Conservation (phyloP, 106 monocot genomes). For the Dioscorea alata region DNA sequence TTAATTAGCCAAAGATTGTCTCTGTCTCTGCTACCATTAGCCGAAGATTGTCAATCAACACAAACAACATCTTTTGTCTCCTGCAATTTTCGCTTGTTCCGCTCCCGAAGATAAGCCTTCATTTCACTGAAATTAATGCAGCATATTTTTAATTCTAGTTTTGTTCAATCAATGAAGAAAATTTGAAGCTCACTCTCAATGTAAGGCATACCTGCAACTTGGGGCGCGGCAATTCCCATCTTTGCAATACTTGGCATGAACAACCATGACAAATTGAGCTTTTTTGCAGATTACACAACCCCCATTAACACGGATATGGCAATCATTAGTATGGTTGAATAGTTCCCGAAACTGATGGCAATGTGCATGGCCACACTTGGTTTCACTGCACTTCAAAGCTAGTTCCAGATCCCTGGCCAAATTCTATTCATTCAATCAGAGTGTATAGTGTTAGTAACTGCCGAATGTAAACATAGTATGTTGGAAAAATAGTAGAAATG, state of each 20-base stretch:
- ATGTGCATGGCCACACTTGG: background rate
- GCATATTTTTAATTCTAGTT: too few relatives aligned
- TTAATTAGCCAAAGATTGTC: too few relatives aligned
- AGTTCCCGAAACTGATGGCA: constrained; percentile 21
- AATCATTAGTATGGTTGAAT: constrained; percentile 20
- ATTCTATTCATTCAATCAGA: background rate
- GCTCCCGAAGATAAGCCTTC: too few relatives aligned
- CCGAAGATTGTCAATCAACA: too few relatives aligned
- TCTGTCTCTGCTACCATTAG: too few relatives aligned
- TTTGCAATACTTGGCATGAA: constrained; percentile 5
- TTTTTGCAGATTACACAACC: constrained; percentile 12
- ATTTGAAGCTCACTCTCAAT: too few relatives aligned
- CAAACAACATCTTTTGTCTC: too few relatives aligned
- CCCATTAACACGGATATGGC: constrained; percentile 9
- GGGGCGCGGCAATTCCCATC: constrained; percentile 17
- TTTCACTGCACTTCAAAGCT: constrained; percentile 14
- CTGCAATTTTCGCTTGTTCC: too few relatives aligned
- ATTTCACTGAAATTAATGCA: too few relatives aligned
- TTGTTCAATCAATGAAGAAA: too few relatives aligned
- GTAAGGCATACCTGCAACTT: constrained; percentile 14
- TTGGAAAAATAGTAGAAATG: too few relatives aligned
- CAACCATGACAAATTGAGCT: background rate
- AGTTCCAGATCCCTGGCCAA: constrained; percentile 20
- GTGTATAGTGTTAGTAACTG: too few relatives aligned
- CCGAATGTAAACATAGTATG: background rate